A percentile compares a stretch with the other conserved stretches of the same genome.
Evolutionary conservation across 2,329 filamentous ascomycete species (phyloP).

Genomic region (Colletotrichum destructivum): DNA sequence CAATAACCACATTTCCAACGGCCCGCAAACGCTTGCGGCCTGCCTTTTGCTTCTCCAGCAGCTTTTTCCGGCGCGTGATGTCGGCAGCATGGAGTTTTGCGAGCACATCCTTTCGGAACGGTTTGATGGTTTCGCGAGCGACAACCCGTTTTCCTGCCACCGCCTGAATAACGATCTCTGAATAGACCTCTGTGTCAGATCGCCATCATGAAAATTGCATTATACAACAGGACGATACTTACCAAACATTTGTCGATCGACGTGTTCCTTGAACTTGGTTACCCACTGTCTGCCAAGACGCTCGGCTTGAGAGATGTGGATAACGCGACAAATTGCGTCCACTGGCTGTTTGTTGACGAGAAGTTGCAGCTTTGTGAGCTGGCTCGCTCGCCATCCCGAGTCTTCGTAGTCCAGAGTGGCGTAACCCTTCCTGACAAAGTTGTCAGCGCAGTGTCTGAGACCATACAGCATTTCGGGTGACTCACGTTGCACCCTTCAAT

Average conservation of each 20-base stretch:
- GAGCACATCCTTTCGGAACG: slow-evolving; percentile 95
- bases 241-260: slow-evolving; percentile 94
- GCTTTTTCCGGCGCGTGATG: slow-evolving; percentile 83
- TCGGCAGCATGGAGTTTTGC: slow-evolving; percentile 95
- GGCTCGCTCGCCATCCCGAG: slow-evolving; percentile 85
- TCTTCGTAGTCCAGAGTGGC: slow-evolving; percentile 98
- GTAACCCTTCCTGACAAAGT: slow-evolving; percentile 79
- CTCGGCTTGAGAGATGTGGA: slow-evolving; percentile 86
- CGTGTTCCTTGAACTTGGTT: slow-evolving; percentile 95
- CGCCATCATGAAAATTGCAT: background rate
- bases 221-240: slow-evolving; percentile 35
- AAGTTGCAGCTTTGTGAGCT: slow-evolving; percentile 90
- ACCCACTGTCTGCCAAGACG: slow-evolving; percentile 91
- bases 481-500: slow-evolving; percentile 84
- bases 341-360: slow-evolving; percentile 95
- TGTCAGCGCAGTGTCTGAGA: background rate
- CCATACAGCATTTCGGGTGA: slow-evolving; percentile 12
- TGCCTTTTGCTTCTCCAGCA: slow-evolving; percentile 97
- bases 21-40: slow-evolving; percentile 89
- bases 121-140: slow-evolving; percentile 94
- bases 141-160: slow-evolving; percentile 86
- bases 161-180: slow-evolving; percentile 93
- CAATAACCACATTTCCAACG: slow-evolving; percentile 94
- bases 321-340: slow-evolving; percentile 92
- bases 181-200: background rate